A percentile compares a stretch with the other conserved stretches of the same genome.
phyloP scores from a whole-genome alignment of 495 filamentous ascomycete genomes.

The Penicillium mononematosum region DNA sequence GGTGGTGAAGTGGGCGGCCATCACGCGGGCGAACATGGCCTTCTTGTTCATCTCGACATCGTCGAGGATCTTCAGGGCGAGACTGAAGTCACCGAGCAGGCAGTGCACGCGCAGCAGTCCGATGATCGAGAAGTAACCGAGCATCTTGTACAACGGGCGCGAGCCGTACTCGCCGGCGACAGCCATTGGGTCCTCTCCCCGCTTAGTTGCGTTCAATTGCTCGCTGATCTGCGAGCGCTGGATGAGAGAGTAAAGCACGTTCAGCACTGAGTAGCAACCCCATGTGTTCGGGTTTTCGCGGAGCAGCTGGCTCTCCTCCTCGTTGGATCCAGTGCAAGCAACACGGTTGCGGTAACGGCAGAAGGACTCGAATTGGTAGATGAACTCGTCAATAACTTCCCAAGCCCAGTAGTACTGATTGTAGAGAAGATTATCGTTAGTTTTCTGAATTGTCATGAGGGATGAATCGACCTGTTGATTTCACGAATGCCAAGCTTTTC shows the following conservation, averaged over 20 bases:
- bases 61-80: slow-evolving; percentile 96
- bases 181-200: slow-evolving; percentile 77
- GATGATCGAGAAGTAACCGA: slow-evolving; percentile 99
- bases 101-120: slow-evolving; percentile 94
- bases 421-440: slow-evolving; percentile 15
- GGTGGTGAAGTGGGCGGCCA: slow-evolving; percentile 99
- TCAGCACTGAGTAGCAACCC: slow-evolving; percentile 99
- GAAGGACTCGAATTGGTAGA: slow-evolving; percentile 99
- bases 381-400: slow-evolving; percentile 99
- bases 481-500: slow-evolving; percentile 19
- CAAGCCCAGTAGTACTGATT: slow-evolving; percentile 97
- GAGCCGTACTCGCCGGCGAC: slow-evolving; percentile 94
- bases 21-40: slow-evolving; percentile 98
- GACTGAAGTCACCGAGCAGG: slow-evolving; percentile 94
- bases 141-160: slow-evolving; percentile 92
- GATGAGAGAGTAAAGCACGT: slow-evolving; percentile 98
- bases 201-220: slow-evolving; percentile 91
- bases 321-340: slow-evolving; percentile 78
- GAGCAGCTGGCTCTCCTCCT: slow-evolving; percentile 86
- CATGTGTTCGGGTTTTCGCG: slow-evolving; percentile 97
- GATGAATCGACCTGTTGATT: background rate
- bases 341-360: slow-evolving; percentile 91
- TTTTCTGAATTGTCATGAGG: slow-evolving; percentile 1
- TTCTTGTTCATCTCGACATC: slow-evolving; percentile 99
- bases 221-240: slow-evolving; percentile 97